Evolutionary conservation across 768 basidiomycete species (phyloP).

Genomic region (Macrolepiota albuminosa): DNA sequence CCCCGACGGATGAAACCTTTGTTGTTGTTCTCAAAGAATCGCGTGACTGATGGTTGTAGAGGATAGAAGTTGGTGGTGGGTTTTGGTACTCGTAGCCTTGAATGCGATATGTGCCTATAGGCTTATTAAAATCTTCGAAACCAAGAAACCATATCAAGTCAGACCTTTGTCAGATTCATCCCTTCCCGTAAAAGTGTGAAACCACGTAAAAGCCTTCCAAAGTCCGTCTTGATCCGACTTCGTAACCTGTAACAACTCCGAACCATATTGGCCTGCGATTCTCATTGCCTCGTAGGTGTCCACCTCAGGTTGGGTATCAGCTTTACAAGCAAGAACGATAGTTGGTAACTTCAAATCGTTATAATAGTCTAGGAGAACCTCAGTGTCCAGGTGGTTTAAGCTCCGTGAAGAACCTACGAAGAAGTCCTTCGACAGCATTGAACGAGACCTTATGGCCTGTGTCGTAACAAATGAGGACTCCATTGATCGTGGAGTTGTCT

Average conservation of each 20-base stretch:
- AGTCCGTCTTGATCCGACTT: constrained; percentile 58
- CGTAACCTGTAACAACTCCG: constrained; percentile 76
- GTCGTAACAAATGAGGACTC: constrained; percentile 85
- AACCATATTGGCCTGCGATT: constrained; percentile 57
- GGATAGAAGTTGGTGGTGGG: constrained; percentile 64
- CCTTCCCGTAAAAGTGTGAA: constrained; percentile 59
- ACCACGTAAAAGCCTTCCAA: constrained; percentile 65
- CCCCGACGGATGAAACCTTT: constrained; percentile 40
- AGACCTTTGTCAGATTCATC: constrained; percentile 50
- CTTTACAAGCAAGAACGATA: constrained; percentile 86
- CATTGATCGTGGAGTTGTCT: constrained; percentile 57
- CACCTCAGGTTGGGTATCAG: constrained; percentile 59
- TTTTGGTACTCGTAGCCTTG: constrained; percentile 49
- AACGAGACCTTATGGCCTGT: constrained; percentile 60
- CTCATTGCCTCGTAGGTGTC: constrained; percentile 48
- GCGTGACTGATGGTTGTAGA: constrained; percentile 49
- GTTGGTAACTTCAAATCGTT: constrained; percentile 52
- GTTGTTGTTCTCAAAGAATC: constrained; percentile 51
- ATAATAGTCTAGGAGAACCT: constrained; percentile 46
- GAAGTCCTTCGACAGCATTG: constrained; percentile 56
- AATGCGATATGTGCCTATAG: not conserved
- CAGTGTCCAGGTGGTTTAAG: not conserved
- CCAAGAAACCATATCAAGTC: constrained; percentile 12
- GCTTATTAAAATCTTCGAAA: constrained; percentile 13
- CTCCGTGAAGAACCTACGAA: constrained; percentile 51